Conservation (phyloP, 305 asterid species). For the Stenogyne calaminthoides region DNA sequence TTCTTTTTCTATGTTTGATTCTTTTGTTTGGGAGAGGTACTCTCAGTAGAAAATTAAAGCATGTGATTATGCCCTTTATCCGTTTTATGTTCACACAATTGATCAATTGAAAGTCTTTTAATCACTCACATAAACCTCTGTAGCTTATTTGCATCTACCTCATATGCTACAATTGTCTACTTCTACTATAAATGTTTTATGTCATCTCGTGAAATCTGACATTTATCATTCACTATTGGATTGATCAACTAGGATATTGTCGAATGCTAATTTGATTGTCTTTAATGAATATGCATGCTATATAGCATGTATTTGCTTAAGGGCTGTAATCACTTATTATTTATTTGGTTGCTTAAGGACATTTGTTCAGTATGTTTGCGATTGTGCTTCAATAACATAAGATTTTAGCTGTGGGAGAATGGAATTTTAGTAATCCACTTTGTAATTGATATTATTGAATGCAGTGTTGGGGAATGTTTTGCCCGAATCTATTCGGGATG, state of each 20-base stretch:
- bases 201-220: conserved; percentile 1
- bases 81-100: conserved; percentile 7
- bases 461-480: no score
- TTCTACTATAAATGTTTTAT: neutral
- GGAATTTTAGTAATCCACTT: conserved; percentile 24
- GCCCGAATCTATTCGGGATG: no score
- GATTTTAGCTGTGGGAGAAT: neutral
- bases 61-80: neutral
- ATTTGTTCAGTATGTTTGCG: no score
- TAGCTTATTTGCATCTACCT: neutral
- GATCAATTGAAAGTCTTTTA: neutral
- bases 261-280: neutral
- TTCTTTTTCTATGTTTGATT: neutral
- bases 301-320: neutral
- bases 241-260: neutral
- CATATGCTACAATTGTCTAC: neutral
- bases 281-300: conserved; percentile 16
- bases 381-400: no score
- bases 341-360: neutral
- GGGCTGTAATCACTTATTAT: neutral
- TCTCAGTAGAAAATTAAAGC: conserved; percentile 1
- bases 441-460: conserved; percentile 32
- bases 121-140: neutral
- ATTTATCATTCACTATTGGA: neutral
- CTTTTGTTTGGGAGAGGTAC: conserved; percentile 3